phyloP scores from a whole-genome alignment of 2,329 filamentous ascomycete genomes.

The Cladosporium sp. region DNA sequence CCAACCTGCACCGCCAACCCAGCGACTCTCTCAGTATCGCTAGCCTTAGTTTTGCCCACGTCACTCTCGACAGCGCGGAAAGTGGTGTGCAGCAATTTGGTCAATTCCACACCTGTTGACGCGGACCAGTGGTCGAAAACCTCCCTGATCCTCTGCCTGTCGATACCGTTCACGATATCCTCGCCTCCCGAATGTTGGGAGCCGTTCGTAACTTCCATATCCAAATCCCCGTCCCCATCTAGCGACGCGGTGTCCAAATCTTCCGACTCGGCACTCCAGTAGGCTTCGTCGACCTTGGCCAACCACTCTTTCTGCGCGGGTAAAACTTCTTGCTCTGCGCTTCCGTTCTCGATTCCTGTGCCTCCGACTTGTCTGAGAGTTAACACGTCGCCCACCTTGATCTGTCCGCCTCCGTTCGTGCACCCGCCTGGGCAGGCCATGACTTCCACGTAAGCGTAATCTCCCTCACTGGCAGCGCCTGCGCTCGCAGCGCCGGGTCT shows the following conservation, averaged over 20 bases:
- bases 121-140: conserved; percentile 71
- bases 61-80: conserved; percentile 93
- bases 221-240: conserved; percentile 15
- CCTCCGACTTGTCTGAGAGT: conserved; percentile 33
- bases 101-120: conserved; percentile 64
- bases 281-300: conserved; percentile 60
- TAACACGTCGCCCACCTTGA: conserved; percentile 77
- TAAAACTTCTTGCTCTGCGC: conserved; percentile 37
- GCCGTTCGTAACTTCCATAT: conserved; percentile 7
- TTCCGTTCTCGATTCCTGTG: conserved; percentile 31
- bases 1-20: conserved; percentile 87
- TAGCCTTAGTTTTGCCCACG: conserved; percentile 70
- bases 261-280: conserved; percentile 30
- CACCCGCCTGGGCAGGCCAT: conserved; percentile 99
- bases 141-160: conserved; percentile 59
- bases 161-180: conserved; percentile 48
- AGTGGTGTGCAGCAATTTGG: conserved; percentile 74
- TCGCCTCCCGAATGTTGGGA: neutral
- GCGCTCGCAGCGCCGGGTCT: conserved; percentile 32
- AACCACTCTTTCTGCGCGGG: conserved; percentile 85
- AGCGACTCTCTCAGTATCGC: conserved; percentile 74
- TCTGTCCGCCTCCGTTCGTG: conserved; percentile 94
- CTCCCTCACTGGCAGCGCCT: conserved; percentile 38
- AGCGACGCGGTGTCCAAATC: conserved; percentile 15
- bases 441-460: conserved; percentile 93